Conservation (phyloP, 352 stramenopile species). For the Globisporangium camurandrum region DNA sequence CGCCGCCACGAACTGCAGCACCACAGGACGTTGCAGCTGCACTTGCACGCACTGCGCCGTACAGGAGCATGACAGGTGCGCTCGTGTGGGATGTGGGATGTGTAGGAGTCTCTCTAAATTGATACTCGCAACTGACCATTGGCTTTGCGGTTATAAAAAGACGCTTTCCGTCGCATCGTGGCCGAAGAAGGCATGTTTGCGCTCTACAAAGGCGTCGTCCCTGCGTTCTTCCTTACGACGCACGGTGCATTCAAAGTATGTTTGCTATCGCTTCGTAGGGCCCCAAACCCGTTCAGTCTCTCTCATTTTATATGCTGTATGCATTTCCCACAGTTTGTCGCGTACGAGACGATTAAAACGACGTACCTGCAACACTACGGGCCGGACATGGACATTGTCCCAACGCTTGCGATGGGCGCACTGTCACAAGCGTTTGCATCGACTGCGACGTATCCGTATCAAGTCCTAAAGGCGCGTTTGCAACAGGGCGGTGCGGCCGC, state of each 20-base stretch:
- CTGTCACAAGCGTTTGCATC: constrained; percentile 78
- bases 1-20: background rate
- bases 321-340: constrained; percentile 55
- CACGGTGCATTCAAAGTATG: constrained; percentile 94
- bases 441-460: constrained; percentile 91
- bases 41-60: constrained; percentile 48
- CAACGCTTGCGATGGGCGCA: constrained; percentile 70
- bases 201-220: constrained; percentile 95
- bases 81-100: no score
- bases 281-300: no score
- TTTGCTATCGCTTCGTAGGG: background rate
- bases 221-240: constrained; percentile 93
- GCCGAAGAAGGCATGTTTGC: constrained; percentile 90
- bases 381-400: constrained; percentile 58
- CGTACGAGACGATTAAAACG: constrained; percentile 69
- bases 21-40: constrained; percentile 47
- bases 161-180: constrained; percentile 92
- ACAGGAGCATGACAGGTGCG: constrained; percentile 54
- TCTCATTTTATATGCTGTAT: no score
- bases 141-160: constrained; percentile 16
- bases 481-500: constrained; percentile 86
- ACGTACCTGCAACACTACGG: constrained; percentile 55
- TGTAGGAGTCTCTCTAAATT: constrained; percentile 1
- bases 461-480: constrained; percentile 95
- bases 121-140: background rate